Conservation (phyloP, 1,284 basidiomycete species). For the Cutaneotrichosporon sp. region DNA sequence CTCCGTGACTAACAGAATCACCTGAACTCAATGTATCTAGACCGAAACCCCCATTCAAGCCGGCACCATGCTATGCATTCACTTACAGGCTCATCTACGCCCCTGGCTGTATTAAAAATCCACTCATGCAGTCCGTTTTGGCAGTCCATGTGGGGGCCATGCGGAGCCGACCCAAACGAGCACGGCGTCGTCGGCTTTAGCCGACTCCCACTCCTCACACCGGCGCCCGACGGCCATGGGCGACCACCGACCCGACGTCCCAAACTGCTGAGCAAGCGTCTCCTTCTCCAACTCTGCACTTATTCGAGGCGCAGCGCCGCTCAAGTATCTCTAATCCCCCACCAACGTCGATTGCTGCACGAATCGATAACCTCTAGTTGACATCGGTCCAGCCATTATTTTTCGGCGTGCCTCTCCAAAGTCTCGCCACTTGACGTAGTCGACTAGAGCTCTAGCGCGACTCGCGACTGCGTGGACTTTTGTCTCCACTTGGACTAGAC, state of each 20-base stretch:
- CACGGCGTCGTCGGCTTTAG: conserved; percentile 2
- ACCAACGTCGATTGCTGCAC: neutral
- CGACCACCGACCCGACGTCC: neutral
- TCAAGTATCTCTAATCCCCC: neutral
- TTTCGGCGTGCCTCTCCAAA: neutral
- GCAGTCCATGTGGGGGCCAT: neutral
- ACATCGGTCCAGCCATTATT: neutral
- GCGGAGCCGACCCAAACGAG: conserved; percentile 2
- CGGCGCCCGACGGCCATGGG: conserved; percentile 8
- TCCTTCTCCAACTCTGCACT: neutral
- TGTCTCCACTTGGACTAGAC: too few relatives aligned
- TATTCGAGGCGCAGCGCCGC: neutral
- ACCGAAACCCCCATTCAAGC: neutral
- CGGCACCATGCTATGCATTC: neutral
- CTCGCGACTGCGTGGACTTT: too few relatives aligned
- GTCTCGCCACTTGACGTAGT: neutral
- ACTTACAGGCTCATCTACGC: neutral
- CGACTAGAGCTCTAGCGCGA: neutral
- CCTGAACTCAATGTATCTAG: neutral
- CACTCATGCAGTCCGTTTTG: neutral
- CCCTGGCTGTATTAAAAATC: neutral
- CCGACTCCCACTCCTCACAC: neutral
- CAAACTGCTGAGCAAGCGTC: conserved; percentile 11
- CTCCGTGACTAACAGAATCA: neutral
- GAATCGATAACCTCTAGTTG: neutral